These are phyloP conservation scores for Bryoglossum gracile DNA, from an alignment of 495 filamentous ascomycete genomes.

Conservation along the genomic window DNA sequence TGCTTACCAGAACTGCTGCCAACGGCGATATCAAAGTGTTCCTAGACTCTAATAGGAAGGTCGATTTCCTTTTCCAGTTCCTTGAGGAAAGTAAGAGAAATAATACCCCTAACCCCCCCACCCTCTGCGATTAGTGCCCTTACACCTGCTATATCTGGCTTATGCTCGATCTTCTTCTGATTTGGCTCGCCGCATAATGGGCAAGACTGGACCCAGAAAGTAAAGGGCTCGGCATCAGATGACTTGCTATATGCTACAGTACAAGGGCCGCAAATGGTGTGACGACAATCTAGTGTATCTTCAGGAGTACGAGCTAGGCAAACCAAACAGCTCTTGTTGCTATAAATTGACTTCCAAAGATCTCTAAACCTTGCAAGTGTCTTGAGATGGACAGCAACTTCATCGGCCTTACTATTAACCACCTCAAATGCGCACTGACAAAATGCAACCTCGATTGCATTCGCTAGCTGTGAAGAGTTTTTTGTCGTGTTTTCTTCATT, in stretches of 20 bases:
- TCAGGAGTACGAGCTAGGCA: conserved; percentile 2
- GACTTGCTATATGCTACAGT: background rate
- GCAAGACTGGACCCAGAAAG: background rate
- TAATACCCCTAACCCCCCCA: background rate
- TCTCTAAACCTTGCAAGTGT: background rate
- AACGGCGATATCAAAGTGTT: background rate
- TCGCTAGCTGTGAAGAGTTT: background rate
- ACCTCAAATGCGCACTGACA: background rate
- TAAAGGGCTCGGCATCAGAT: background rate
- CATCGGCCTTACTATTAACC: background rate
- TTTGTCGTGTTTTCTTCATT: background rate
- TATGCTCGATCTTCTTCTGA: background rate
- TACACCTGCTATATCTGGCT: conserved; percentile 7
- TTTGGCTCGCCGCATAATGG: background rate
- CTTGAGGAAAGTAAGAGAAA: background rate
- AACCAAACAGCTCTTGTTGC: conserved; percentile 1
- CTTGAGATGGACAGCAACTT: background rate
- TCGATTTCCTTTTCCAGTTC: background rate
- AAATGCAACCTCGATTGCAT: background rate
- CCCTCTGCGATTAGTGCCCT: conserved; percentile 1
- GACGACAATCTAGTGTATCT: background rate
- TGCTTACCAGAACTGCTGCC: background rate
- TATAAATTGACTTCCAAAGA: background rate
- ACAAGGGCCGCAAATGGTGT: conserved; percentile 4
- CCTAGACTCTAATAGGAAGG: background rate